Conservation (phyloP, 768 basidiomycete species). For the Russula abietina region DNA sequence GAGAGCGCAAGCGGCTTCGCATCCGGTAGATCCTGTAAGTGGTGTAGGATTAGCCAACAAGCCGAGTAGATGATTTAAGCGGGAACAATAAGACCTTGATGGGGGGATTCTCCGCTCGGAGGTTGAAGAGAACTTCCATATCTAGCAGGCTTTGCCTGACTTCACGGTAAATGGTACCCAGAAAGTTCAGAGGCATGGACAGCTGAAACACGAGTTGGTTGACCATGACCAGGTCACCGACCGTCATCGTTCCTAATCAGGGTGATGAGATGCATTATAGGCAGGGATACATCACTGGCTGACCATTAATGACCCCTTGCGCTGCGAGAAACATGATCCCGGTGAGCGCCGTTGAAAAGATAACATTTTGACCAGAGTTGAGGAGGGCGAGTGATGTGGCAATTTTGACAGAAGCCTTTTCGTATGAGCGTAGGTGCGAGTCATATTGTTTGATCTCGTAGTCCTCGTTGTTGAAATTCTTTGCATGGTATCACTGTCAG, state of each 20-base stretch:
- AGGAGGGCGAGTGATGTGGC: slow-evolving; percentile 89
- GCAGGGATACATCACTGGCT: slow-evolving; percentile 20
- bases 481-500: slow-evolving; percentile 8
- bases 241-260: slow-evolving; percentile 83
- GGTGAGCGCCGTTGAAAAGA: slow-evolving; percentile 91
- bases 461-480: slow-evolving; percentile 98
- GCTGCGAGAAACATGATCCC: slow-evolving; percentile 95
- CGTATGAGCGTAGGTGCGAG: slow-evolving; percentile 76
- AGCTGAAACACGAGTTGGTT: slow-evolving; percentile 98
- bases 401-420: slow-evolving; percentile 89
- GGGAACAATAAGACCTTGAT: slow-evolving; percentile 37
- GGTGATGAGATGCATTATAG: slow-evolving; percentile 11
- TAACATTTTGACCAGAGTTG: slow-evolving; percentile 95
- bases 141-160: slow-evolving; percentile 93
- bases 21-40: slow-evolving; percentile 53
- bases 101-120: slow-evolving; percentile 75
- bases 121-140: slow-evolving; percentile 92
- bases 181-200: slow-evolving; percentile 92
- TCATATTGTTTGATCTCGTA: slow-evolving; percentile 92
- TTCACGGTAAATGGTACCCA: slow-evolving; percentile 96
- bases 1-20: slow-evolving; percentile 63
- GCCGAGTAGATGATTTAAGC: neutral
- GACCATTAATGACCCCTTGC: slow-evolving; percentile 88
- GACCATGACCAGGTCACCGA: slow-evolving; percentile 98
- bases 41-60: neutral